Conservation (phyloP, 306 rosid species). For the Casuarina cunninghamiana region DNA sequence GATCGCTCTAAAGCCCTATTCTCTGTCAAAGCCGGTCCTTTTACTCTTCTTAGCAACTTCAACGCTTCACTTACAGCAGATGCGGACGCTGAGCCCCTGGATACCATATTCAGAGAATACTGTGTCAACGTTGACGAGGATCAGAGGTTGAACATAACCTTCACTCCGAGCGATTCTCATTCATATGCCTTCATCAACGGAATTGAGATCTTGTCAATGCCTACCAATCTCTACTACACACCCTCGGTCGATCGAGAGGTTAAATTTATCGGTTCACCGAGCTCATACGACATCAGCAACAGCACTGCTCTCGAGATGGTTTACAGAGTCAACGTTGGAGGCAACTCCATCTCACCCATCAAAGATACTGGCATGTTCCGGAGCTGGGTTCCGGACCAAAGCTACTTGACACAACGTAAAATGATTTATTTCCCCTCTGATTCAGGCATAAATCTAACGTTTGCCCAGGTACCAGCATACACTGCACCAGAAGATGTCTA, state of each 20-base stretch:
- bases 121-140: slow-evolving; percentile 28
- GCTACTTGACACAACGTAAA: too few relatives aligned
- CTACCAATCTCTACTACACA: slow-evolving; percentile 18
- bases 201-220: slow-evolving; percentile 47
- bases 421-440: too few relatives aligned
- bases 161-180: slow-evolving; percentile 28
- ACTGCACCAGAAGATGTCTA: slow-evolving; percentile 33
- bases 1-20: too few relatives aligned
- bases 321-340: slow-evolving; percentile 41
- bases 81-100: neutral
- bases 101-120: slow-evolving; percentile 25
- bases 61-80: slow-evolving; percentile 41
- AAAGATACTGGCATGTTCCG: slow-evolving; percentile 36
- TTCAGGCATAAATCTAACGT: too few relatives aligned
- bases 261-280: neutral
- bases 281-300: neutral
- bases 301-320: slow-evolving; percentile 35
- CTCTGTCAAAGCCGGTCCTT: too few relatives aligned
- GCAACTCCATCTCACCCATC: slow-evolving; percentile 26
- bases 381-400: slow-evolving; percentile 17
- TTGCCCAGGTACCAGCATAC: neutral
- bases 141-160: slow-evolving; percentile 37
- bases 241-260: neutral
- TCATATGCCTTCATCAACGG: slow-evolving; percentile 44
- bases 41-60: slow-evolving; percentile 2